These are phyloP conservation scores for Rubroboletus satanas DNA, from an alignment of 768 basidiomycete species.

Conservation along the genomic window DNA sequence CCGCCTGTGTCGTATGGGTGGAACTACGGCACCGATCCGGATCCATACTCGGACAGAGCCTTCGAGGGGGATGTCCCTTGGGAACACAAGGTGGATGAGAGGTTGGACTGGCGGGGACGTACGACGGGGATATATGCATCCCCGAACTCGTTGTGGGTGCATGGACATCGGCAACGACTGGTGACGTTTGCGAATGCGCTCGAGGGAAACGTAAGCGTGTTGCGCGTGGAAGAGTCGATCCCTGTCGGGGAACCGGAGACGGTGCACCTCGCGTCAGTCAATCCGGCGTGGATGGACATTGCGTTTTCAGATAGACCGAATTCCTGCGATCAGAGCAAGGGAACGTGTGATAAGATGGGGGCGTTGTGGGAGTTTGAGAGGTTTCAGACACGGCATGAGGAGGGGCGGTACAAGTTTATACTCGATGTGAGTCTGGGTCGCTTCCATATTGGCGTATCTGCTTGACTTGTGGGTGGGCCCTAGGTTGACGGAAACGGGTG, in stretches of 20 bases:
- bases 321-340: constrained; percentile 33
- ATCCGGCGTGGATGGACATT: constrained; percentile 58
- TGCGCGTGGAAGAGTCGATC: constrained; percentile 30
- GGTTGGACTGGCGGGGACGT: constrained; percentile 69
- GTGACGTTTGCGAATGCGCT: constrained; percentile 42
- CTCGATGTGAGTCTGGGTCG: constrained; percentile 42
- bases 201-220: constrained; percentile 36
- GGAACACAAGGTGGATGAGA: constrained; percentile 58
- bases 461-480: background rate
- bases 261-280: constrained; percentile 39
- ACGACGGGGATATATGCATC: constrained; percentile 61
- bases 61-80: constrained; percentile 54
- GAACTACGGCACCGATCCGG: constrained; percentile 37
- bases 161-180: constrained; percentile 48
- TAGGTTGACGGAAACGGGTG: constrained; percentile 65
- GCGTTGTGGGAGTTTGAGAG: constrained; percentile 49
- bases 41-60: constrained; percentile 12
- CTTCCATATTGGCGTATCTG: background rate
- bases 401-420: constrained; percentile 59
- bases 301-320: constrained; percentile 48
- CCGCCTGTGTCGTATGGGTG: constrained; percentile 47
- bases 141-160: constrained; percentile 41
- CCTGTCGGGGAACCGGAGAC: constrained; percentile 35
- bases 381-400: constrained; percentile 41
- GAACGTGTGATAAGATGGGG: constrained; percentile 41